These are phyloP conservation scores for Cladophialophora exuberans DNA, from an alignment of 2,329 filamentous ascomycete genomes.

Conservation along the genomic window DNA sequence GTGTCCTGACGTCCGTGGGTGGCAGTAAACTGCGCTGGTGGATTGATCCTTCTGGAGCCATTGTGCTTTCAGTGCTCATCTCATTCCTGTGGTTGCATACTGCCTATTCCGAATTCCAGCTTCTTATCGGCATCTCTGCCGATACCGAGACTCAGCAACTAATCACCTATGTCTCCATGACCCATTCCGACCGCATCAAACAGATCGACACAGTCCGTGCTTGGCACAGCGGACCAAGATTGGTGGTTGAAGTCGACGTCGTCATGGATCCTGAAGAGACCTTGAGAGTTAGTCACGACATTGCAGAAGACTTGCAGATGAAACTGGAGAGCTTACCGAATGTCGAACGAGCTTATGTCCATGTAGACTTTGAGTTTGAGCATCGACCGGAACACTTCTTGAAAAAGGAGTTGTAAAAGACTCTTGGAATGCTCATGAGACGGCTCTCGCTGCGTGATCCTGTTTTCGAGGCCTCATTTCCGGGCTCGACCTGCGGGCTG, in stretches of 20 bases:
- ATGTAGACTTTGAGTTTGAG: constrained; percentile 95
- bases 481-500: background rate
- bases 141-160: constrained; percentile 85
- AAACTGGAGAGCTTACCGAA: constrained; percentile 92
- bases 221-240: constrained; percentile 84
- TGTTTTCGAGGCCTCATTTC: too few relatives aligned
- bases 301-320: constrained; percentile 90
- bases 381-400: constrained; percentile 86
- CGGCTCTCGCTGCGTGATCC: background rate
- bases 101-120: constrained; percentile 84
- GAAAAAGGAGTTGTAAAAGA: constrained; percentile 63
- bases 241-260: constrained; percentile 94
- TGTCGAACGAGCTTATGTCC: constrained; percentile 91
- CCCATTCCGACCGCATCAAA: constrained; percentile 76
- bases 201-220: constrained; percentile 95
- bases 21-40: constrained; percentile 89
- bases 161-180: constrained; percentile 95
- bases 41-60: constrained; percentile 91
- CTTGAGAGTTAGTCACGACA: constrained; percentile 81
- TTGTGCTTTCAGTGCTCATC: constrained; percentile 79
- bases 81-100: constrained; percentile 80
- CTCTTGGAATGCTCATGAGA: background rate
- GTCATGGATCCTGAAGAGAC: constrained; percentile 81
- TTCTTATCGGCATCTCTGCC: constrained; percentile 87
- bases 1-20: constrained; percentile 87